phyloP scores from a whole-genome alignment of 2,329 filamentous ascomycete species.

The Phaeosphaeriaceae sp. region DNA sequence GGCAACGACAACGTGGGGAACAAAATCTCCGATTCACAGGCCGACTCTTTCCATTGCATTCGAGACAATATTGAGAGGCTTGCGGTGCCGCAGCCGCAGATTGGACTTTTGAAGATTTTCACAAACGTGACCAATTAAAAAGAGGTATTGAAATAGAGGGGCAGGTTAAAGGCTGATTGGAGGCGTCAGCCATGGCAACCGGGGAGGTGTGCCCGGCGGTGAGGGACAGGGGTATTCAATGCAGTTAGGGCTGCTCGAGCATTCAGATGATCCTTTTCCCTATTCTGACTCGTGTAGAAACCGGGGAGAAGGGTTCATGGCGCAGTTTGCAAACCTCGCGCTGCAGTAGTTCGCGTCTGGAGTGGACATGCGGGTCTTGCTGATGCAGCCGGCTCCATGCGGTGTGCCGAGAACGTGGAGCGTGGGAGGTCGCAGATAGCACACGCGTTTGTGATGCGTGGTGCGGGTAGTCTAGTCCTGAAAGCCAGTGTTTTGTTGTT shows the following conservation, averaged over 20 bases:
- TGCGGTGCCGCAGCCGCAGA: slow-evolving; percentile 22
- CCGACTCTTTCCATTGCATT: not conserved
- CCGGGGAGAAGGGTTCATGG: slow-evolving; percentile 18
- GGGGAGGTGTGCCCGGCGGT: slow-evolving; percentile 30
- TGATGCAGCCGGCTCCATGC: slow-evolving; percentile 29
- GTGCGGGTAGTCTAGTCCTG: not conserved
- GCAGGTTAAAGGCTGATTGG: slow-evolving; percentile 14
- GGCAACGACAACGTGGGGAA: too few relatives aligned
- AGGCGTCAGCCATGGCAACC: slow-evolving; percentile 25
- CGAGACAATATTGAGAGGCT: slow-evolving; percentile 13
- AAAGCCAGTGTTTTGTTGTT: not conserved
- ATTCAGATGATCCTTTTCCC: slow-evolving; percentile 20
- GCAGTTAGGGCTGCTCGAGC: slow-evolving; percentile 10
- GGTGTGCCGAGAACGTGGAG: slow-evolving; percentile 13
- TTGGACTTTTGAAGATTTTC: slow-evolving; percentile 15
- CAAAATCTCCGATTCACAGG: too few relatives aligned
- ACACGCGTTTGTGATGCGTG: slow-evolving; percentile 1
- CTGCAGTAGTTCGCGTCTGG: slow-evolving; percentile 23
- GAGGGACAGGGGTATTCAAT: slow-evolving; percentile 6
- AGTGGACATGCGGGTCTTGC: slow-evolving; percentile 27
- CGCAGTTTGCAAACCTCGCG: slow-evolving; percentile 27
- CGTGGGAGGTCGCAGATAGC: slow-evolving; percentile 12
- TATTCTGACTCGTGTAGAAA: slow-evolving; percentile 13
- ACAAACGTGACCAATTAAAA: slow-evolving; percentile 19
- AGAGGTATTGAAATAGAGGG: slow-evolving; percentile 10